Base-by-base conservation (phyloP, 2,329 filamentous ascomycete species). In the Exserohilum turcica region DNA sequence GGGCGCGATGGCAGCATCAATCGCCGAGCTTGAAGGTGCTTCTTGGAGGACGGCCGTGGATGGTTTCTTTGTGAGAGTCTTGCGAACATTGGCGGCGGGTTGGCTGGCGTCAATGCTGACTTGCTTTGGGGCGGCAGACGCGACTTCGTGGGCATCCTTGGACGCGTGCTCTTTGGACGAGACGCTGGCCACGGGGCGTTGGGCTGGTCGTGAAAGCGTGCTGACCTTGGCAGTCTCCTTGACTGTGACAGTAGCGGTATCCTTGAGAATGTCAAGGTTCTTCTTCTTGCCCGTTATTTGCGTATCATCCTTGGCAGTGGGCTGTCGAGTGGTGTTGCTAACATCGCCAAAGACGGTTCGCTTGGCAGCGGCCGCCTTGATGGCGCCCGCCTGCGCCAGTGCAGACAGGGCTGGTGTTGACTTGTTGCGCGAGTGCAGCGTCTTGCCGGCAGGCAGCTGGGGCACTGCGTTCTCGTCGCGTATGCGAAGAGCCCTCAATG, bases 321-420 rank as follows among this genome's bases (percentile, higher is more conserved):
- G 66, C 38, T 68, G 65, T 46, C 68, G 75, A 35, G 80, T 69
- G 39, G 82, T 86, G 68, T 92, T 93, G 79, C 89, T 94, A 57
- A 94, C 83, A 72, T 96, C 92, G 43, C 85, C 89, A 74, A 95
- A 92, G 10, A 86, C 90, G 57, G 87, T 86, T 62, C 92, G 86
- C 78, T 92, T 94, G 49, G 86, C 80, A 52, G 84, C 81, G 44
- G 84, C 80, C 48, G 82, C 81, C 74, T 87, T 90, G 60, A 87
- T 75, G 33, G 79, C 81, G 52, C 78, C 81, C 43, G 79, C 81
- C 57, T 81, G 78, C 56, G 81, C 71, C 54, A 84, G 67, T 63
- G 79, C 80, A 40, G 77, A 90, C 62, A 82, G 83, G 76, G 76
- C 88, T 74, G 74, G 86, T 29, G 82, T 86, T 7, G 92, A 95